Evolutionary conservation across 192 early-diverging fungal genomes (phyloP).

Genomic region (Rhizoclosmatium sp.): DNA sequence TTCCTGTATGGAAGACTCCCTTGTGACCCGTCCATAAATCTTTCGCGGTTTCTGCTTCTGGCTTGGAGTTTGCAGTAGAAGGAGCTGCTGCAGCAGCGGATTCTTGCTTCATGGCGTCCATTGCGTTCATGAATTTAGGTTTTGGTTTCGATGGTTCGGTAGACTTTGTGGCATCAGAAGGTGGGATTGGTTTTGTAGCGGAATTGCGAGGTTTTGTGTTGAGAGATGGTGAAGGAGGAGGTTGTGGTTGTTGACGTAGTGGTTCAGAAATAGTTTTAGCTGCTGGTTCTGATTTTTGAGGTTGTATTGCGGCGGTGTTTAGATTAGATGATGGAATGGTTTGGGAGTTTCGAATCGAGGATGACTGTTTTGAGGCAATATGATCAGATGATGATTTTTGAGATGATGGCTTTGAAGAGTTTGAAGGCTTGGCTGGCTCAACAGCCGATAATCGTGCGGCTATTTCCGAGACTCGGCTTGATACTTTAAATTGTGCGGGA

Average conservation of each 20-base stretch:
- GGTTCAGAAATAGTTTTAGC: neutral
- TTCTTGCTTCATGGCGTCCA: conserved; percentile 43
- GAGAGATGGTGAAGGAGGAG: neutral
- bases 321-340: too few relatives aligned
- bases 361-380: too few relatives aligned
- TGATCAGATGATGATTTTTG: too few relatives aligned
- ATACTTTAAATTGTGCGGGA: too few relatives aligned
- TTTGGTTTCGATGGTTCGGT: conserved; percentile 11
- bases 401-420: too few relatives aligned
- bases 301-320: neutral
- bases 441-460: too few relatives aligned
- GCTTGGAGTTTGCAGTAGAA: neutral
- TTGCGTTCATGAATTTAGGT: conserved; percentile 51
- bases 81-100: neutral
- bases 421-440: too few relatives aligned
- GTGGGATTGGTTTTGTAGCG: conserved; percentile 9
- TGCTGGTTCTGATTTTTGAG: neutral
- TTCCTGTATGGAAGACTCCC: neutral
- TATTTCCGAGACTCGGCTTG: too few relatives aligned
- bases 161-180: neutral
- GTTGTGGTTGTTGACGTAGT: neutral
- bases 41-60: neutral
- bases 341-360: too few relatives aligned
- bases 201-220: neutral
- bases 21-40: neutral